Evolutionary conservation across 1,139 yeast genomes (phyloP).

Genomic region (Pichia sp.): DNA sequence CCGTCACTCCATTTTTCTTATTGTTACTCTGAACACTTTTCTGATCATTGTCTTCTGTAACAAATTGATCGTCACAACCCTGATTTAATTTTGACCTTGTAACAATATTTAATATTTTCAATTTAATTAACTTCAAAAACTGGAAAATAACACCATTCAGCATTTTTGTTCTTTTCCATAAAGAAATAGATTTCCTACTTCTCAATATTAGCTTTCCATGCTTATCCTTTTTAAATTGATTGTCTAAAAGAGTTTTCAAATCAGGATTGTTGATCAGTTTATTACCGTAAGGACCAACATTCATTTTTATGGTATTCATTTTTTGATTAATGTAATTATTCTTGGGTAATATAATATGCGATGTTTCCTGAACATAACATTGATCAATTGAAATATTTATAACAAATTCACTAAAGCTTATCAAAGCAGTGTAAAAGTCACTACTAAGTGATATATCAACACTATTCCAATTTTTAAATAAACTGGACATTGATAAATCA

Average conservation of each 20-base stretch:
- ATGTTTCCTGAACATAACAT: conserved; percentile 56
- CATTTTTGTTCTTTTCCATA: conserved; percentile 12
- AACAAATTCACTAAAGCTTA: conserved; percentile 56
- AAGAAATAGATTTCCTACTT: conserved; percentile 18
- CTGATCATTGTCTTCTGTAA: conserved; percentile 1
- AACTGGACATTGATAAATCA: conserved; percentile 44
- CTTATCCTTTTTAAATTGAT: conserved; percentile 19
- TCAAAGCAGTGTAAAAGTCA: conserved; percentile 59
- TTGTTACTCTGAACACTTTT: conserved; percentile 23
- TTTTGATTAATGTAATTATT: conserved; percentile 55
- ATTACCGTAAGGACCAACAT: conserved; percentile 21
- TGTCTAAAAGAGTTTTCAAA: conserved; percentile 8
- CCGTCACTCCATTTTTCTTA: neutral
- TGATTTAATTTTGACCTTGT: neutral
- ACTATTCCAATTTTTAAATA: conserved; percentile 37
- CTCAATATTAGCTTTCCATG: neutral
- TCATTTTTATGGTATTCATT: conserved; percentile 2
- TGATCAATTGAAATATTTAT: conserved; percentile 61
- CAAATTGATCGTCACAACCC: conserved; percentile 11
- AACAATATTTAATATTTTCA: conserved; percentile 19
- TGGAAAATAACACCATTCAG: conserved; percentile 17
- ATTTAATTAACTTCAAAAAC: conserved; percentile 29
- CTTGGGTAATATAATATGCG: conserved; percentile 41
- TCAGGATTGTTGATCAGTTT: conserved; percentile 22
- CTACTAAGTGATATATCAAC: conserved; percentile 40